Evolutionary conservation across 352 stramenopile species (phyloP).

Genomic region (Globisporangium lucens): DNA sequence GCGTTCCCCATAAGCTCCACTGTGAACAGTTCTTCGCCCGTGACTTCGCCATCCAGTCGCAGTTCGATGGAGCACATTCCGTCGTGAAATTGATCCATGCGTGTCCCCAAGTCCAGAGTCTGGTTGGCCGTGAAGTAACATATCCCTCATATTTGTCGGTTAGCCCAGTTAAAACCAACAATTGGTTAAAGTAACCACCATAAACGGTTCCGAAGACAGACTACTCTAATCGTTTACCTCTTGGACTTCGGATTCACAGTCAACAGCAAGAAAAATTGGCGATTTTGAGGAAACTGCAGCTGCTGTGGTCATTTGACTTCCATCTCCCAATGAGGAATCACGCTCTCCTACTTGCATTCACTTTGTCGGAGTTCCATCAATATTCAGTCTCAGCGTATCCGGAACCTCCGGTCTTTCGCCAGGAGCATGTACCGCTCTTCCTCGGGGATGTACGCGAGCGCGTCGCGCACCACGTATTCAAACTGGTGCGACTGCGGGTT

Average conservation of each 20-base stretch:
- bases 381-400: background rate
- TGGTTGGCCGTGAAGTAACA: too few species aligned
- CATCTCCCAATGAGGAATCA: too few species aligned
- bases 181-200: too few species aligned
- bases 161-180: too few species aligned
- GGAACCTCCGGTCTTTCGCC: slow-evolving; percentile 2
- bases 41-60: background rate
- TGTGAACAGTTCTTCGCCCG: background rate
- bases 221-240: too few species aligned
- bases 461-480: slow-evolving; percentile 8
- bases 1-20: background rate
- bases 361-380: background rate
- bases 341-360: too few species aligned
- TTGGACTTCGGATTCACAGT: too few species aligned
- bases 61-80: background rate
- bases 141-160: too few species aligned
- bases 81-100: background rate
- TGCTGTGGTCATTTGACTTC: too few species aligned
- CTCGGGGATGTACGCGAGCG: background rate
- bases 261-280: too few species aligned
- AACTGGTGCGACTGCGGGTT: slow-evolving; percentile 22
- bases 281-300: too few species aligned
- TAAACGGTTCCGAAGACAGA: too few species aligned
- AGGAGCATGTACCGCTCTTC: slow-evolving; percentile 1
- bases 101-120: background rate